Evolutionary conservation across 345 rosid species (phyloP).

Genomic region (Eucalyptus rudis): DNA sequence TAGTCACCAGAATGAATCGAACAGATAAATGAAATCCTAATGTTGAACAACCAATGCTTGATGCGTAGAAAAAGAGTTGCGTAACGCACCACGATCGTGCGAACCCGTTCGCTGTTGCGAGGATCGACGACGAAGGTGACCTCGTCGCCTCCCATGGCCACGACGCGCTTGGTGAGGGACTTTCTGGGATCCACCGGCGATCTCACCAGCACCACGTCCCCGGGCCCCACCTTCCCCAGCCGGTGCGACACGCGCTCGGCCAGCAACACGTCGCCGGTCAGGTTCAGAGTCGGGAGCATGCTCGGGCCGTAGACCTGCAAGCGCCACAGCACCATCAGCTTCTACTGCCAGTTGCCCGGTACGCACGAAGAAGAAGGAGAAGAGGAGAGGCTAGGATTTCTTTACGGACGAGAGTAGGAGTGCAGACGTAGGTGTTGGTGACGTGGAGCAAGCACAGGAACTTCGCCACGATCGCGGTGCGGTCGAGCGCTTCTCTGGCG

Average conservation of each 20-base stretch:
- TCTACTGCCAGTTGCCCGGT: no score
- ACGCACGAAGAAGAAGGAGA: neutral
- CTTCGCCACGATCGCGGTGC: conserved; percentile 6
- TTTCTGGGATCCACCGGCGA: conserved; percentile 57
- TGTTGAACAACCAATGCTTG: neutral
- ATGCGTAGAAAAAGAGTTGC: neutral
- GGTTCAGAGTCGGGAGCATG: conserved; percentile 76
- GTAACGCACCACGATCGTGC: conserved; percentile 23
- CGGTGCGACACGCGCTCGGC: conserved; percentile 60
- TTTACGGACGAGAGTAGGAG: conserved; percentile 40
- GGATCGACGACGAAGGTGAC: conserved; percentile 48
- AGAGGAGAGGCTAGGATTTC: neutral
- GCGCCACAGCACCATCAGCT: neutral
- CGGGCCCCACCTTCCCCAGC: conserved; percentile 41
- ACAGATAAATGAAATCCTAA: neutral
- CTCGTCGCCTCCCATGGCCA: conserved; percentile 57
- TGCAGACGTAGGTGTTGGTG: conserved; percentile 40
- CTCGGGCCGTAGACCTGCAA: conserved; percentile 67
- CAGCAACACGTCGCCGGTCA: conserved; percentile 52
- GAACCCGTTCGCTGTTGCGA: neutral
- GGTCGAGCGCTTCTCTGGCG: conserved; percentile 22
- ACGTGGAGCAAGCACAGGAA: conserved; percentile 46
- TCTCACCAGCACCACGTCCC: conserved; percentile 64
- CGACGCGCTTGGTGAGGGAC: conserved; percentile 48
- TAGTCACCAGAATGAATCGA: neutral